Percentiles rank a stretch among this genome's conserved stretches.
Conservation (phyloP, 2,329 filamentous ascomycete species). For the Penicillium sp. region DNA sequence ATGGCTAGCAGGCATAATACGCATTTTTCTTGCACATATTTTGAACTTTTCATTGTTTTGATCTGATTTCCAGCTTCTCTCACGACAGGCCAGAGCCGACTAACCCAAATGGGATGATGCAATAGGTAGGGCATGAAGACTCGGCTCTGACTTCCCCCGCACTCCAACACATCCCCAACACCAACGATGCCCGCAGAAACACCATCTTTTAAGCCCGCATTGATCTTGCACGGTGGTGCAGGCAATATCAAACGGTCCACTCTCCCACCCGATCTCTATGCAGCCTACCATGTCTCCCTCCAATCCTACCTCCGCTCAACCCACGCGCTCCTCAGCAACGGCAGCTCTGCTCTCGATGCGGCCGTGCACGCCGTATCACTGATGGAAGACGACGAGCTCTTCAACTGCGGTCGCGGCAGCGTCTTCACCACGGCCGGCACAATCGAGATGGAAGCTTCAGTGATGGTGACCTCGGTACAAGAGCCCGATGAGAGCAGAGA, state of each 20-base stretch:
- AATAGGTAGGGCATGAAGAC: background rate
- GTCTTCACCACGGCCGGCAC: constrained; percentile 80
- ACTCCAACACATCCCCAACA: background rate
- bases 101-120: background rate
- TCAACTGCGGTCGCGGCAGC: constrained; percentile 78
- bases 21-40: constrained; percentile 14
- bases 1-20: constrained; percentile 32
- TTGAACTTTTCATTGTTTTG: background rate
- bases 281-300: constrained; percentile 57
- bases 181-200: constrained; percentile 3
- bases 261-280: constrained; percentile 56
- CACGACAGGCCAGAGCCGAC: background rate
- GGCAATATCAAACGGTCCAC: constrained; percentile 62
- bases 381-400: constrained; percentile 74
- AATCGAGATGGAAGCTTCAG: constrained; percentile 79
- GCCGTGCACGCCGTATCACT: constrained; percentile 70
- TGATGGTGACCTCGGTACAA: constrained; percentile 66
- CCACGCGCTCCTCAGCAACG: constrained; percentile 37
- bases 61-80: background rate
- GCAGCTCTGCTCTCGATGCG: constrained; percentile 62
- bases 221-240: constrained; percentile 70
- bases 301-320: constrained; percentile 56
- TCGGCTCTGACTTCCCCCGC: constrained; percentile 16
- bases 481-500: constrained; percentile 4
- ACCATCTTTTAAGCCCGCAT: constrained; percentile 47